Percentiles rank a stretch among this genome's conserved stretches.
Evolutionary conservation across 495 filamentous ascomycete genomes (phyloP).

Genomic region (Talaromyces liani): DNA sequence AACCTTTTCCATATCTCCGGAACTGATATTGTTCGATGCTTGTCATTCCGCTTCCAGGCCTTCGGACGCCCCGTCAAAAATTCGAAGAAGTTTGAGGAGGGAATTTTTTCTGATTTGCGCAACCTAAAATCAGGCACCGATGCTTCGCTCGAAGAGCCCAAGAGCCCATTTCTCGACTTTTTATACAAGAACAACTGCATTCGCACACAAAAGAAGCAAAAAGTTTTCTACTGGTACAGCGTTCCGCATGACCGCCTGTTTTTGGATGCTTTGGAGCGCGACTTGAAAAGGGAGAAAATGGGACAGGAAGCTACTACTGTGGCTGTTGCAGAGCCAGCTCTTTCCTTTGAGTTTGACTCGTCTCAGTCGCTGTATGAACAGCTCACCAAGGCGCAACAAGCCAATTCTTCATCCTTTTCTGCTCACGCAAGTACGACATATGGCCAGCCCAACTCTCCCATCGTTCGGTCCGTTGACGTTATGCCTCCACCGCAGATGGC

Average conservation of each 20-base stretch:
- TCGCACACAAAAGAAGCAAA: constrained; percentile 98
- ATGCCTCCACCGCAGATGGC: constrained; percentile 76
- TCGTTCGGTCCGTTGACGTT: constrained; percentile 82
- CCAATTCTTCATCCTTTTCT: constrained; percentile 92
- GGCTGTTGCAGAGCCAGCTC: constrained; percentile 89
- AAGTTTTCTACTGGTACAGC: constrained; percentile 99
- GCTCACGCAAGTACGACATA: constrained; percentile 71
- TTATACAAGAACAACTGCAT: constrained; percentile 99
- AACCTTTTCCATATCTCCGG: constrained; percentile 99
- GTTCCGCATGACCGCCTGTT: constrained; percentile 97
- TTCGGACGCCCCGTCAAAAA: constrained; percentile 98
- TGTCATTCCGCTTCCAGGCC: constrained; percentile 97
- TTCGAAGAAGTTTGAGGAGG: constrained; percentile 99
- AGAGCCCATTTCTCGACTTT: constrained; percentile 97
- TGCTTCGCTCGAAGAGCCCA: constrained; percentile 97
- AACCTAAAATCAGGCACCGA: constrained; percentile 98
- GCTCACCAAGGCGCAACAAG: constrained; percentile 98
- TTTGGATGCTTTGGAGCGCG: constrained; percentile 92
- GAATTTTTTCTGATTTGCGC: constrained; percentile 96
- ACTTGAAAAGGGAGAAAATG: constrained; percentile 99
- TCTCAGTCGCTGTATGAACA: constrained; percentile 99
- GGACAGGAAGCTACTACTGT: constrained; percentile 94
- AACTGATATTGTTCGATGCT: constrained; percentile 96
- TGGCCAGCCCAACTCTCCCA: constrained; percentile 74
- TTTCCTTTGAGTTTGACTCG: constrained; percentile 98